A percentile compares a stretch with the other conserved stretches of the same genome.
Conservation (phyloP, 768 basidiomycete genomes). For the Tylopilus plumbeoviolaceoides region DNA sequence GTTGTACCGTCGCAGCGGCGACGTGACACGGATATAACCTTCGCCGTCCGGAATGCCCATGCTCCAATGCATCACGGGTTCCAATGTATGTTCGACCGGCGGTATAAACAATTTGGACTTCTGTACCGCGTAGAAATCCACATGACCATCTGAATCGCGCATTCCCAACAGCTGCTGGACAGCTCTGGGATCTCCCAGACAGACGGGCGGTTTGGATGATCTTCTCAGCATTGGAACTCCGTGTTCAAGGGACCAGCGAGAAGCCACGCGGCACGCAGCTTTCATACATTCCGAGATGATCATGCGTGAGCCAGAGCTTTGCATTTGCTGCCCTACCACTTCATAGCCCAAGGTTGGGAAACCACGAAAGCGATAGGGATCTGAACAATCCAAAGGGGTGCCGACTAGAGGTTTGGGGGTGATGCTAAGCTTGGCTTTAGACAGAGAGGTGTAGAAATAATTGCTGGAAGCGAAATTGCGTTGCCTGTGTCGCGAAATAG, state of each 20-base stretch:
- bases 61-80: constrained; percentile 59
- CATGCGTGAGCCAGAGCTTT: constrained; percentile 41
- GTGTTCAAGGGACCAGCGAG: constrained; percentile 60
- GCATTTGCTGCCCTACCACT: constrained; percentile 28
- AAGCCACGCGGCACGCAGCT: constrained; percentile 69
- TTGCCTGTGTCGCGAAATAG: constrained; percentile 24
- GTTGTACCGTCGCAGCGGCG: constrained; percentile 78
- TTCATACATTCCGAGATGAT: constrained; percentile 83
- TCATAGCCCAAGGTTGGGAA: constrained; percentile 50
- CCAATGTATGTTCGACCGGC: constrained; percentile 42
- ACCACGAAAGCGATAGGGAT: constrained; percentile 38
- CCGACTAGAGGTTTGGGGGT: constrained; percentile 30
- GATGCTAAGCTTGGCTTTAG: constrained; percentile 27
- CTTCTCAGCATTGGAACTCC: constrained; percentile 65
- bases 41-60: constrained; percentile 69
- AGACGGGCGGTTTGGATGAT: constrained; percentile 30
- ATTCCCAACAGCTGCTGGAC: constrained; percentile 44
- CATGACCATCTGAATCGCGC: constrained; percentile 44
- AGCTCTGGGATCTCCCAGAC: constrained; percentile 28
- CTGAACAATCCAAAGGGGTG: constrained; percentile 25
- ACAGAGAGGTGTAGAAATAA: constrained; percentile 23
- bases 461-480: constrained; percentile 20
- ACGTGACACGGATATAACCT: constrained; percentile 83
- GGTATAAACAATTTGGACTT: constrained; percentile 33
- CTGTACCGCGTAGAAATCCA: constrained; percentile 37